Conservation (phyloP, 176 grass and related monocot species). For the Triticum timopheevii region DNA sequence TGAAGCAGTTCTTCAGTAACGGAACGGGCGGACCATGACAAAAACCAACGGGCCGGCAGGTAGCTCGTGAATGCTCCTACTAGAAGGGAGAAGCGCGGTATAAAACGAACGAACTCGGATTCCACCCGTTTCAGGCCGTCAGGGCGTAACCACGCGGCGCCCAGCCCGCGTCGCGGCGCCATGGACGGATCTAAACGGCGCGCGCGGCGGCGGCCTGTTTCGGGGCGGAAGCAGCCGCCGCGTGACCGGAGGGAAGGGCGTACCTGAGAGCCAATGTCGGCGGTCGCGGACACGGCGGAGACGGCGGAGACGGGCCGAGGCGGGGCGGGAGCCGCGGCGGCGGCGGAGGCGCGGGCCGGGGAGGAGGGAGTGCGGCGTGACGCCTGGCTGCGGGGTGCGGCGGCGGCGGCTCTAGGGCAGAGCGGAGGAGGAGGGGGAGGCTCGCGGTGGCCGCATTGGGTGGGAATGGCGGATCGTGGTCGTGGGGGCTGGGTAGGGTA, state of each 20-base stretch:
- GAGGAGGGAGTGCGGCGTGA: not conserved
- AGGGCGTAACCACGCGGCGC: not conserved
- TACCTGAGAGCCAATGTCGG: not conserved
- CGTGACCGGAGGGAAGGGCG: not conserved
- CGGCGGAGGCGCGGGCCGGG: not conserved
- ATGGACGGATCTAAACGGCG: not conserved
- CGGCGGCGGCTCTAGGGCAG: slow-evolving; percentile 1
- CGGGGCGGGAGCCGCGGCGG: not conserved
- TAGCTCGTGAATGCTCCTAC: not conserved
- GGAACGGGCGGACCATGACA: not conserved
- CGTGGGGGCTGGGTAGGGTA: not conserved
- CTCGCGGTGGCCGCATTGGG: not conserved
- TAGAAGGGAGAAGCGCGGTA: not conserved
- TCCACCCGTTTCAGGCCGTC: not conserved
- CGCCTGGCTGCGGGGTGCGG: not conserved
- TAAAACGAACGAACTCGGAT: not conserved
- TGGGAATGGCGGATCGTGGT: not conserved
- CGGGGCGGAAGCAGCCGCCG: not conserved
- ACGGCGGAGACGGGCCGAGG: not conserved
- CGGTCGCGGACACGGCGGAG: not conserved
- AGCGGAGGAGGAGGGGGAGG: not conserved
- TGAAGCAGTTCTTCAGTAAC: not conserved
- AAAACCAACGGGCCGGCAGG: not conserved
- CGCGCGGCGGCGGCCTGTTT: not conserved
- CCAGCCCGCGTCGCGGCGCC: not conserved